Evolutionary conservation across 805 yeast genomes (phyloP).

Genomic region (Lipomyces oligophaga): DNA sequence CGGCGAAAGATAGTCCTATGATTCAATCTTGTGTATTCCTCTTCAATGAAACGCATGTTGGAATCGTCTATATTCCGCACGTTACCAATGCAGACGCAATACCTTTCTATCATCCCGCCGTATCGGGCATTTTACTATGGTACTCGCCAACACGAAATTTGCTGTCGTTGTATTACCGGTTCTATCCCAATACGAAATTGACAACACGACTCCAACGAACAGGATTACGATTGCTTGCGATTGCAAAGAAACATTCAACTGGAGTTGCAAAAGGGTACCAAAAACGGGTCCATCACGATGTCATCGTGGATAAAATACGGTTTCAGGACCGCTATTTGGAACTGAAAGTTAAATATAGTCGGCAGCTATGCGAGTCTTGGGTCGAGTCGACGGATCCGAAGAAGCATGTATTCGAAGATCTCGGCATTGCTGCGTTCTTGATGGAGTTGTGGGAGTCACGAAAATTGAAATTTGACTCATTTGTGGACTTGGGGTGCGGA

Average conservation of each 20-base stretch:
- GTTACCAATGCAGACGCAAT: slow-evolving; percentile 53
- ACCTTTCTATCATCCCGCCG: slow-evolving; percentile 90
- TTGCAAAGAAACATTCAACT: slow-evolving; percentile 75
- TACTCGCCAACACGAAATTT: not conserved
- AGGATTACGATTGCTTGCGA: slow-evolving; percentile 71
- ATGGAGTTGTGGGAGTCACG: slow-evolving; percentile 76
- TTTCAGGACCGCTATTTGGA: slow-evolving; percentile 80
- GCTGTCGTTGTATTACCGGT: slow-evolving; percentile 11
- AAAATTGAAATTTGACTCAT: slow-evolving; percentile 49
- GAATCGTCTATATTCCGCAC: slow-evolving; percentile 75
- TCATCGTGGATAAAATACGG: slow-evolving; percentile 72
- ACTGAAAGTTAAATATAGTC: slow-evolving; percentile 78
- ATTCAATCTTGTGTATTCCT: slow-evolving; percentile 76
- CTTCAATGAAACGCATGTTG: slow-evolving; percentile 7
- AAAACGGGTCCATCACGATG: slow-evolving; percentile 84
- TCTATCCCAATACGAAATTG: slow-evolving; percentile 2
- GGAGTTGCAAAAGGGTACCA: slow-evolving; percentile 84
- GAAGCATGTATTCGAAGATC: slow-evolving; percentile 93
- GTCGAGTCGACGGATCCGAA: slow-evolving; percentile 91
- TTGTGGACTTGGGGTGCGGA: slow-evolving; percentile 92
- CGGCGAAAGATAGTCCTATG: slow-evolving; percentile 73
- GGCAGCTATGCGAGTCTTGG: slow-evolving; percentile 74
- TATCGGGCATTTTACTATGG: slow-evolving; percentile 66
- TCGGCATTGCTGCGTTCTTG: slow-evolving; percentile 90
- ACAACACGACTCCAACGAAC: slow-evolving; percentile 69